Conservation (phyloP, 768 basidiomycete genomes). For the Kwoniella europaea region DNA sequence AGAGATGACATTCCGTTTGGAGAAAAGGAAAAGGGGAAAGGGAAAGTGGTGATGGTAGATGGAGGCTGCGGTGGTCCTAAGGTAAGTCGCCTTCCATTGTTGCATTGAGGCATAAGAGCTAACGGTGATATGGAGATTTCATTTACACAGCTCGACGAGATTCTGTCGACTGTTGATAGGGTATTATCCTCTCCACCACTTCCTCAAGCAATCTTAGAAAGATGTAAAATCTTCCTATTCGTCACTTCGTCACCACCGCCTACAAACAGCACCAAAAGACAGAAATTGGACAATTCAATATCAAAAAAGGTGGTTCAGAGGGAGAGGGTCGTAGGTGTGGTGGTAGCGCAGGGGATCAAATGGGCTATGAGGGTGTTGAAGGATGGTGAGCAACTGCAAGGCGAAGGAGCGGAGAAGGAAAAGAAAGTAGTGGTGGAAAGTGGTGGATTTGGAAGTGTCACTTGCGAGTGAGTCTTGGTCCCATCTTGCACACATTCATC, state of each 20-base stretch:
- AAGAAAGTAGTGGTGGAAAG: slow-evolving; percentile 7
- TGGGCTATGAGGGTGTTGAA: slow-evolving; percentile 49
- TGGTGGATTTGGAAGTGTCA: slow-evolving; percentile 42
- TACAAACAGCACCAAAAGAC: slow-evolving; percentile 18
- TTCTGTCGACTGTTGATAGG: slow-evolving; percentile 52
- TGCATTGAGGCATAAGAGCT: no score
- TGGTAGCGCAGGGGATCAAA: slow-evolving; percentile 54
- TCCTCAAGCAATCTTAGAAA: slow-evolving; percentile 40
- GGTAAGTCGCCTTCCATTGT: no score
- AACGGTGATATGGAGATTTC: no score
- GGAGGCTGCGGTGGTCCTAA: slow-evolving; percentile 40
- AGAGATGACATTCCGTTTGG: slow-evolving; percentile 32
- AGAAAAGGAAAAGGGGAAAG: slow-evolving; percentile 27
- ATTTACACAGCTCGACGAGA: slow-evolving; percentile 48
- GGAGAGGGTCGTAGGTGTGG: slow-evolving; percentile 51
- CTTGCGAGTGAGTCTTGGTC: slow-evolving; percentile 50
- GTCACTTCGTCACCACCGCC: slow-evolving; percentile 51
- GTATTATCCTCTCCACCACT: slow-evolving; percentile 54
- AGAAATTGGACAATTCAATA: slow-evolving; percentile 8
- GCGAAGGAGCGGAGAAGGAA: neutral
- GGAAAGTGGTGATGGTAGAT: slow-evolving; percentile 40
- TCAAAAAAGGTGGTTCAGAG: slow-evolving; percentile 6
- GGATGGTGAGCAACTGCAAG: slow-evolving; percentile 20
- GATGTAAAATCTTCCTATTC: slow-evolving; percentile 56
- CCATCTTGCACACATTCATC: neutral